phyloP scores from a whole-genome alignment of 2,329 filamentous ascomycete species.

The Grosmannia penicillata region DNA sequence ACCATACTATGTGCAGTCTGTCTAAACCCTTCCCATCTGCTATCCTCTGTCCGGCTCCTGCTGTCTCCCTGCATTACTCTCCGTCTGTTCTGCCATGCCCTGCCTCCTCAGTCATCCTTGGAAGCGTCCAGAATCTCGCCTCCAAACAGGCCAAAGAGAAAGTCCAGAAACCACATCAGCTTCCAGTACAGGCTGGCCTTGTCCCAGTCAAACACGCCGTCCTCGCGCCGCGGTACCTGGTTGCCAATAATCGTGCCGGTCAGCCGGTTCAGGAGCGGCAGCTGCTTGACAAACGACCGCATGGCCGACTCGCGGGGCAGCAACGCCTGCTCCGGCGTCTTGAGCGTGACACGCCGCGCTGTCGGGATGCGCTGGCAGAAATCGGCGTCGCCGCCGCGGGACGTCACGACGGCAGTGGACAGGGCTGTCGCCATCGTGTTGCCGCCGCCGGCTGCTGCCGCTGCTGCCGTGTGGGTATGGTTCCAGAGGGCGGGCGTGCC shows the following conservation, averaged over 20 bases:
- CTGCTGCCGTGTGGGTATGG: too few species aligned
- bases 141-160: conserved; percentile 41
- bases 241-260: conserved; percentile 59
- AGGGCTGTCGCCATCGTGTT: not conserved
- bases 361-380: conserved; percentile 51
- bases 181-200: conserved; percentile 53
- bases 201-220: conserved; percentile 65
- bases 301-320: conserved; percentile 51
- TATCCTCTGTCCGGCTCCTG: too few species aligned
- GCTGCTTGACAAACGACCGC: conserved; percentile 47
- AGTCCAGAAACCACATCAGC: conserved; percentile 48
- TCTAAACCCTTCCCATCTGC: too few species aligned
- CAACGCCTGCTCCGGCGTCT: conserved; percentile 56
- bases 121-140: conserved; percentile 42
- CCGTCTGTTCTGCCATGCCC: too few species aligned
- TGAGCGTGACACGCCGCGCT: conserved; percentile 48
- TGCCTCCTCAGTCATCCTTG: conserved; percentile 37
- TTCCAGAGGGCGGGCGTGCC: too few species aligned
- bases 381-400: conserved; percentile 16
- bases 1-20: too few species aligned
- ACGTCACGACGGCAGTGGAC: not conserved
- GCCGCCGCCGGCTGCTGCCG: not conserved
- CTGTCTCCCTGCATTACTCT: too few species aligned
- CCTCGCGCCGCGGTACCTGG: conserved; percentile 56
- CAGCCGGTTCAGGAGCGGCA: conserved; percentile 61